Base-by-base conservation (phyloP, 768 basidiomycete genomes). In the Termitomyces sp. region DNA sequence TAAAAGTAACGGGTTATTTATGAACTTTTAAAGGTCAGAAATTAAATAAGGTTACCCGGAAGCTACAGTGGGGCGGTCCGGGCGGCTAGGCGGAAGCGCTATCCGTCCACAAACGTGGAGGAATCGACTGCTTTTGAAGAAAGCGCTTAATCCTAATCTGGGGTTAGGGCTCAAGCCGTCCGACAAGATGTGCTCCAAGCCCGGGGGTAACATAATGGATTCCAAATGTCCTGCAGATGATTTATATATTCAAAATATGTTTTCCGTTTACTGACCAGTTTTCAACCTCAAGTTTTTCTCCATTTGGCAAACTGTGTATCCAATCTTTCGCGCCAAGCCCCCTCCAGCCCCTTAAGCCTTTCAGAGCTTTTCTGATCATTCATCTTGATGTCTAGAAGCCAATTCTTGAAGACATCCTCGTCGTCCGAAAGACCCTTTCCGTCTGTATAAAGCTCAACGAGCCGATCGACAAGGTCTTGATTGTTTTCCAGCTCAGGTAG, bases 401-500 rank as follows among this genome's bases (percentile, higher is more conserved):
- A 69, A 15, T 59, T 53, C 47, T 64, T 64, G 56, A 65, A 66
- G 18, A 45, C 44, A 7, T 7, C 54, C 56, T 68, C 64, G 38
- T 65, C 62, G 10, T 68, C 52, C 9, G 64, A 57, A 27, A 67
- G 35, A 0, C 65, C 66, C 27, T 66, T 63, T 7, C 65, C 63
- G 22, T 56, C 53, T 12, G 65, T 68, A 18, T 64, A 51, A 15
- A 69, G 50, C 3, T 66, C 61, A 29, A 68, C 52, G 4, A 68
- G 52, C 12, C 63, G 59, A 52, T 68, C 62, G 16, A 66, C 64
- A 29, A 68, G 54, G 7, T 60, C 64, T 12, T 35, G 29, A 33
- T 68, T 59, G 25, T 66, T 62, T 45, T 67, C 63, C n/a, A 70
- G 56, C 16, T 63, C 60, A 31, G 66, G 60, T 9, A 58, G 59